phyloP scores from a whole-genome alignment of 306 rosid species.

The Cyamopsis tetragonoloba region DNA sequence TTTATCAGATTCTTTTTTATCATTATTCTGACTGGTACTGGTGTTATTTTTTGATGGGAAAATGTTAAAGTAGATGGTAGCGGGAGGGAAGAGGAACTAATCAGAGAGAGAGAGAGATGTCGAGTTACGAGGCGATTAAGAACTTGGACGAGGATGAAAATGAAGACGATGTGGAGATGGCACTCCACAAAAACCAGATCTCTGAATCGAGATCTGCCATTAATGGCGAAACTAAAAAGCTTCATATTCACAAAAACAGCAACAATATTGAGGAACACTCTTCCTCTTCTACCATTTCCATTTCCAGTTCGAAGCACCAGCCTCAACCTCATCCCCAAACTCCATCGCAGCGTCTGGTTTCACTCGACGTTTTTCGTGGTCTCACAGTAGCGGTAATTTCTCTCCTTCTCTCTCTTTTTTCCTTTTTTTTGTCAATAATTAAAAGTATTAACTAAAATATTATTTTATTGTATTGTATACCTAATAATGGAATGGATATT shows the following conservation, averaged over 20 bases:
- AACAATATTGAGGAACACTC: constrained; percentile 14
- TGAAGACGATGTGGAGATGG: constrained; percentile 61
- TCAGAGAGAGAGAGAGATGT: constrained; percentile 11
- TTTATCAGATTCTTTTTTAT: no score
- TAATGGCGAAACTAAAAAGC: neutral
- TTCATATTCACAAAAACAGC: neutral
- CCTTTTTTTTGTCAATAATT: neutral
- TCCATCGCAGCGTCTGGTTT: constrained; percentile 56
- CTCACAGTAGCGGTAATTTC: constrained; percentile 81
- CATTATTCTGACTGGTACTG: neutral
- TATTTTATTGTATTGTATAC: neutral
- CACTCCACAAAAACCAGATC: constrained; percentile 30
- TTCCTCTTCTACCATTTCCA: neutral
- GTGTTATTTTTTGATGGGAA: neutral
- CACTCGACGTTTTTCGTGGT: constrained; percentile 95
- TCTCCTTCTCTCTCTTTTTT: neutral
- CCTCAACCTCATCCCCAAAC: constrained; percentile 15
- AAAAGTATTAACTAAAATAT: neutral
- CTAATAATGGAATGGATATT: neutral
- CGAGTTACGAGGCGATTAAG: constrained; percentile 39
- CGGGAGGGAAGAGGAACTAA: neutral
- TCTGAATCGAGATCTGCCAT: constrained; percentile 40
- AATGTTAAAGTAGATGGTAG: neutral
- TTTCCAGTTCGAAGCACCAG: neutral
- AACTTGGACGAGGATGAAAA: constrained; percentile 34